Percentiles rank a stretch among this genome's conserved stretches.
Evolutionary conservation across 2,329 filamentous ascomycete genomes (phyloP).

Genomic region (Lachnellula subtilissima): DNA sequence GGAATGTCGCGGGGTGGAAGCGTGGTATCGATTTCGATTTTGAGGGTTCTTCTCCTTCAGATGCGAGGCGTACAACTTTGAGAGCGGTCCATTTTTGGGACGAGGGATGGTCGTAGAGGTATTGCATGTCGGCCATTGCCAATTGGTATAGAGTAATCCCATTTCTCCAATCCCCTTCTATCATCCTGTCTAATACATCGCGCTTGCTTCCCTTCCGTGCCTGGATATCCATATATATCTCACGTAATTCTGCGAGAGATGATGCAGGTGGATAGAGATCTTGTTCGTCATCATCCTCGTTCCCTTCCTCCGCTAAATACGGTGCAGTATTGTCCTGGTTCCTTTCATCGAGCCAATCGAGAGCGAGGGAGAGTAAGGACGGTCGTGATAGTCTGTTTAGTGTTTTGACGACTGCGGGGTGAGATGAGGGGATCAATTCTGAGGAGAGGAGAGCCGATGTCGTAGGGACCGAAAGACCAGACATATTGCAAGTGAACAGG

Average conservation of each 20-base stretch:
- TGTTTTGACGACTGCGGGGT: constrained; percentile 59
- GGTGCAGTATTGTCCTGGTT: constrained; percentile 57
- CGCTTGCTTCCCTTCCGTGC: constrained; percentile 55
- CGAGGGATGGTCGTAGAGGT: constrained; percentile 60
- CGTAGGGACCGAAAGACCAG: constrained; percentile 59
- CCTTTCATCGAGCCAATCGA: constrained; percentile 71
- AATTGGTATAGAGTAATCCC: constrained; percentile 62
- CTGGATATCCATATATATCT: constrained; percentile 58
- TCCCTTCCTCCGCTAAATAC: constrained; percentile 49
- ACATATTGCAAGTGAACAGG: constrained; percentile 6
- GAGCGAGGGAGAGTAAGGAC: constrained; percentile 65
- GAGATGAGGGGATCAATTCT: constrained; percentile 62
- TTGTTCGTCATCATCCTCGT: constrained; percentile 53
- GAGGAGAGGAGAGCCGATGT: constrained; percentile 66
- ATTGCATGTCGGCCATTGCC: constrained; percentile 63
- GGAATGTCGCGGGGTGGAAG: constrained; percentile 76
- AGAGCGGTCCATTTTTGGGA: constrained; percentile 62
- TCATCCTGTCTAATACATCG: constrained; percentile 58
- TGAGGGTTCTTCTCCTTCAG: constrained; percentile 39
- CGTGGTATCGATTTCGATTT: constrained; percentile 55
- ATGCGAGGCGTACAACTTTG: constrained; percentile 49
- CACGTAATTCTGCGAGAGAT: constrained; percentile 61
- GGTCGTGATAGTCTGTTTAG: constrained; percentile 67
- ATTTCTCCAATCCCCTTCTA: constrained; percentile 64
- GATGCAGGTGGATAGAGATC: constrained; percentile 65